Conservation (phyloP, 1,284 basidiomycete species). For the Termitomyces sp. region DNA sequence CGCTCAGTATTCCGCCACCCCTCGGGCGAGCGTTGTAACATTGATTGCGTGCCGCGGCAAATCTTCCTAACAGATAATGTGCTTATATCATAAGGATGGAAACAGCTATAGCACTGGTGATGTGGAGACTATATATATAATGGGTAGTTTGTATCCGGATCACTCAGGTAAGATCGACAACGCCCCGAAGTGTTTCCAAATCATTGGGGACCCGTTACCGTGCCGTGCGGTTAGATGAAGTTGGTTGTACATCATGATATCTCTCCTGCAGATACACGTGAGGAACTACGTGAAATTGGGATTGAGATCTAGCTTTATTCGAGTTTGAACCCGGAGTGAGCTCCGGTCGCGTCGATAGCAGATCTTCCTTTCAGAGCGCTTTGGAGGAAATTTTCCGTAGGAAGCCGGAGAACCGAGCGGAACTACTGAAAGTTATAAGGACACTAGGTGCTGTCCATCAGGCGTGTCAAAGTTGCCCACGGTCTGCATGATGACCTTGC, state of each 20-base stretch:
- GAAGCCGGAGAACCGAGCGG: neutral
- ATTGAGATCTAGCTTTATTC: neutral
- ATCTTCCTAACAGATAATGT: neutral
- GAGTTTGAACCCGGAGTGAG: neutral
- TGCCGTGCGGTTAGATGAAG: conserved; percentile 32
- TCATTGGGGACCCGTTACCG: conserved; percentile 37
- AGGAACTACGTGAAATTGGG: no score
- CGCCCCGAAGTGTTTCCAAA: neutral
- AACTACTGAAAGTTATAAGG: neutral
- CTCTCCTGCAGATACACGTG: neutral
- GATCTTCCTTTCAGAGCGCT: neutral
- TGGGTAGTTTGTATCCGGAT: conserved; percentile 33
- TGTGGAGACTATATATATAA: conserved; percentile 42
- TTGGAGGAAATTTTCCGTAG: neutral
- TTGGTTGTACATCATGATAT: neutral
- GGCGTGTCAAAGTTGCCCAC: conserved; percentile 4
- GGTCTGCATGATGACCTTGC: neutral
- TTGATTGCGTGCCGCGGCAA: conserved; percentile 33
- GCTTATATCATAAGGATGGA: conserved; percentile 42
- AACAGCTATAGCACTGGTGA: conserved; percentile 50
- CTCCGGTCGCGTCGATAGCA: neutral
- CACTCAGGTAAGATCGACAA: conserved; percentile 34
- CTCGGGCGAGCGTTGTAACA: conserved; percentile 31
- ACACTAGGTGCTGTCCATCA: neutral
- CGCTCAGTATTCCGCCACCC: conserved; percentile 38